Conservation (phyloP, 306 rosid species). For the Astragalus glycyphyllos region DNA sequence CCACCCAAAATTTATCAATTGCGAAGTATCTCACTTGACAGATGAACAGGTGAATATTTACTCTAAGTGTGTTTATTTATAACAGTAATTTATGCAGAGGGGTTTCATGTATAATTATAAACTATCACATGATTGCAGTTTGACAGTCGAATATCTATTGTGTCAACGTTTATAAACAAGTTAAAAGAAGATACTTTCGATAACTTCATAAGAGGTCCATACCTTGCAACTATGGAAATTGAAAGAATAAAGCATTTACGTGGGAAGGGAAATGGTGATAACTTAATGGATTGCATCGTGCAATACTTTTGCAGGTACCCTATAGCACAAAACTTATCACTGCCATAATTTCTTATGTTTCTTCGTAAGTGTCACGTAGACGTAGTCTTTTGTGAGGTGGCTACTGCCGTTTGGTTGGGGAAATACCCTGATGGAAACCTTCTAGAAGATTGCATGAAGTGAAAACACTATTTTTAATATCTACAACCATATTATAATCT, state of each 20-base stretch:
- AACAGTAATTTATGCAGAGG: slow-evolving; percentile 20
- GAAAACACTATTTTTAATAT: slow-evolving; percentile 18
- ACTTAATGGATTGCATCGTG: slow-evolving; percentile 65
- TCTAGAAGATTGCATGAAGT: background rate
- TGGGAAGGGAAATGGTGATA: slow-evolving; percentile 67
- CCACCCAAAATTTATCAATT: slow-evolving; percentile 59
- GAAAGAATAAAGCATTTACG: slow-evolving; percentile 80
- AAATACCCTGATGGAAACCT: background rate
- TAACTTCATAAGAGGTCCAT: slow-evolving; percentile 71
- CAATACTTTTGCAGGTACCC: slow-evolving; percentile 76
- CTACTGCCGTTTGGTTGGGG: background rate
- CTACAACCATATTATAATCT: slow-evolving; percentile 5
- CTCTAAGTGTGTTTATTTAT: slow-evolving; percentile 30
- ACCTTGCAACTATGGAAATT: slow-evolving; percentile 84
- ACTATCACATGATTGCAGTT: slow-evolving; percentile 68
- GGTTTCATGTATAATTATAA: slow-evolving; percentile 34
- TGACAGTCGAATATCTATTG: slow-evolving; percentile 76
- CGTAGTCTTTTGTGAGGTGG: slow-evolving; percentile 24
- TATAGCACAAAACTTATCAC: background rate
- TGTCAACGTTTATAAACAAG: slow-evolving; percentile 67
- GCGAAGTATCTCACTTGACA: slow-evolving; percentile 74
- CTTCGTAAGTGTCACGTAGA: slow-evolving; percentile 11
- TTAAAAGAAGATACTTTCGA: slow-evolving; percentile 57
- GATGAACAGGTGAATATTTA: slow-evolving; percentile 71
- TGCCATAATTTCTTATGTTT: slow-evolving; percentile 5